Evolutionary conservation across 768 basidiomycete species (phyloP).

Genomic region (Mycena rosella): DNA sequence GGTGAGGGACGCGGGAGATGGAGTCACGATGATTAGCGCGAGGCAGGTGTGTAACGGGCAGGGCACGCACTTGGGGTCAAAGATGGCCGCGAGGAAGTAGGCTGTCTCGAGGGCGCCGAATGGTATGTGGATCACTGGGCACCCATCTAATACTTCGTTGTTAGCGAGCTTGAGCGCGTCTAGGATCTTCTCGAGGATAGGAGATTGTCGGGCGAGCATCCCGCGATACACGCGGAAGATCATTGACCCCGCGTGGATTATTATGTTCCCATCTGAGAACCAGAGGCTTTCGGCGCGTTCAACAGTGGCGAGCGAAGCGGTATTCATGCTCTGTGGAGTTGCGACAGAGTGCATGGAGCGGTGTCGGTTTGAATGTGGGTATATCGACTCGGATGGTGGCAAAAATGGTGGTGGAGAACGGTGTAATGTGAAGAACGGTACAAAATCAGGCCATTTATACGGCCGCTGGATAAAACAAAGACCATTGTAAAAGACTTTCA

Average conservation of each 20-base stretch:
- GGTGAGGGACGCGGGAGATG: no score
- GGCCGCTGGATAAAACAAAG: no score
- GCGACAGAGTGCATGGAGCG: no score
- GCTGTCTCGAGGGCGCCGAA: background rate
- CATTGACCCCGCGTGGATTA: background rate
- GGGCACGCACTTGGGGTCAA: slow-evolving; percentile 1
- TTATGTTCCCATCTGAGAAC: slow-evolving; percentile 1
- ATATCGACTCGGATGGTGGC: no score
- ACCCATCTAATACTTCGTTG: background rate
- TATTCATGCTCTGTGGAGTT: no score
- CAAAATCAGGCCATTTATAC: no score
- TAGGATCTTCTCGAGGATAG: background rate
- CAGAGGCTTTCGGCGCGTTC: background rate
- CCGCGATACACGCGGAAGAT: slow-evolving; percentile 13
- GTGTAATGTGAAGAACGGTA: no score
- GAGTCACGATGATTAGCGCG: background rate
- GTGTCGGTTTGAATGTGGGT: no score
- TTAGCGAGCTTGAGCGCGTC: background rate
- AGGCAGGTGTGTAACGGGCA: no score
- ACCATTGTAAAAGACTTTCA: no score
- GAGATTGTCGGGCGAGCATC: slow-evolving; percentile 1
- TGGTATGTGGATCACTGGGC: background rate
- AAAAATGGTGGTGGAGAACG: no score
- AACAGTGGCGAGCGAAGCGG: background rate
- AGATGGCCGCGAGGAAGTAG: slow-evolving; percentile 15